Evolutionary conservation across 805 yeast genomes (phyloP).

Genomic region (Hanseniaspora lachancei): DNA sequence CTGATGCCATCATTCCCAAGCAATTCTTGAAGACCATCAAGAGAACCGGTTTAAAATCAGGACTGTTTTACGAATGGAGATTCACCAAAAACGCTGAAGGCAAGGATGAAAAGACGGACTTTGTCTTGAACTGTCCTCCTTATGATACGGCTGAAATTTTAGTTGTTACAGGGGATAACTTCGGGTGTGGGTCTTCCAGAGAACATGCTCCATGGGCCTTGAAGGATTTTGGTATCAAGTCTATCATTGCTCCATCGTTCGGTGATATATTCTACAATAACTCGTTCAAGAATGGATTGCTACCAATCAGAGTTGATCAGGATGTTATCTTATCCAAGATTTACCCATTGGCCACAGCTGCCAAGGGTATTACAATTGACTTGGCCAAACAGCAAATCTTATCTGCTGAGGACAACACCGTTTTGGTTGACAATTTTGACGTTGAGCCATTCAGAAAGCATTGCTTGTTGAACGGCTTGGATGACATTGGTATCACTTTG

Average conservation of each 20-base stretch:
- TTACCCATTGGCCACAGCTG: constrained; percentile 66
- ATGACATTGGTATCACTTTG: constrained; percentile 89
- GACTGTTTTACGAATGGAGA: constrained; percentile 85
- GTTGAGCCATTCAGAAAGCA: constrained; percentile 88
- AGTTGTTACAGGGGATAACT: constrained; percentile 89
- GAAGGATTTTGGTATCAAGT: constrained; percentile 91
- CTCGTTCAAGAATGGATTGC: constrained; percentile 87
- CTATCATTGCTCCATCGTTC: constrained; percentile 93
- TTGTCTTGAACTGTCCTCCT: constrained; percentile 74
- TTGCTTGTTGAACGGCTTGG: constrained; percentile 86
- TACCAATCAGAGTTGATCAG: constrained; percentile 84
- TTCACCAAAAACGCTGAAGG: constrained; percentile 58
- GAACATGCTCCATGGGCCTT: constrained; percentile 99
- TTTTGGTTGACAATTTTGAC: constrained; percentile 69
- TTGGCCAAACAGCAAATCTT: constrained; percentile 72
- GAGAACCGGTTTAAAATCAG: constrained; percentile 82
- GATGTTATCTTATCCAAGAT: constrained; percentile 58
- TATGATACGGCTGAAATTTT: constrained; percentile 68
- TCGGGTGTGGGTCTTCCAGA: constrained; percentile 98
- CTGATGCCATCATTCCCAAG: constrained; percentile 97
- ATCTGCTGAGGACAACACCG: constrained; percentile 47
- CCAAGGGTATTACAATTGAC: constrained; percentile 60
- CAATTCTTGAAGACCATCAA: constrained; percentile 96
- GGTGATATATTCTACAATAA: constrained; percentile 97
- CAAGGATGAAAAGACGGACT: constrained; percentile 72